Percentiles rank a stretch among this genome's conserved stretches.
phyloP scores from a whole-genome alignment of 2,329 filamentous ascomycete genomes.

The Colletotrichum eleusines region DNA sequence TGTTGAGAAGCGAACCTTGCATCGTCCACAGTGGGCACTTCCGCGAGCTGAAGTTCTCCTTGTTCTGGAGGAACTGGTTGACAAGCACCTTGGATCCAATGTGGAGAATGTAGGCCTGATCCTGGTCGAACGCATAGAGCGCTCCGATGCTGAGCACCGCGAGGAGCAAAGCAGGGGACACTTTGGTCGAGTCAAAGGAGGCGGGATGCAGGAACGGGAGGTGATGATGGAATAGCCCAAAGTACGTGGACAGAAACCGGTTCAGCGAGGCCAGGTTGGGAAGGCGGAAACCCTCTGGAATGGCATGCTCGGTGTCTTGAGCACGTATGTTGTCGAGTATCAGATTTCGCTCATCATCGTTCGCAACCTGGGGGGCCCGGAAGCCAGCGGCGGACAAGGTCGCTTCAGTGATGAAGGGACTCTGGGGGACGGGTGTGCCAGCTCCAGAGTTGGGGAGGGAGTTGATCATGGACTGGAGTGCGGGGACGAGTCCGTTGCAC shows the following conservation, averaged over 20 bases:
- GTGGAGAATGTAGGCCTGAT: constrained; percentile 96
- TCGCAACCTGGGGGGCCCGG: constrained; percentile 82
- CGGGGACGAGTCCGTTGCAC: constrained; percentile 71
- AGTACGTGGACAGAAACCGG: constrained; percentile 94
- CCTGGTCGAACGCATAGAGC: constrained; percentile 95
- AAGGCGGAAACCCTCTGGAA: constrained; percentile 90
- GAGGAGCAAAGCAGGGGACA: constrained; percentile 85
- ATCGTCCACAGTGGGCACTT: constrained; percentile 99
- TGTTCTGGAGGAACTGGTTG: constrained; percentile 96
- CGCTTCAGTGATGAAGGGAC: constrained; percentile 75
- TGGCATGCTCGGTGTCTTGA: constrained; percentile 83
- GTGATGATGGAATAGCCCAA: constrained; percentile 96
- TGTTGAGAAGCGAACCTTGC: constrained; percentile 96
- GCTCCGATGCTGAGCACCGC: constrained; percentile 96
- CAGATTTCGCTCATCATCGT: constrained; percentile 85
- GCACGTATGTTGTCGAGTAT: constrained; percentile 89
- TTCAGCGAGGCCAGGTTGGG: constrained; percentile 86
- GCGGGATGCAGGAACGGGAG: constrained; percentile 94
- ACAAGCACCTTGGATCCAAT: constrained; percentile 98
- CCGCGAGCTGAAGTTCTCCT: constrained; percentile 97
- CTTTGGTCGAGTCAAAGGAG: constrained; percentile 85
- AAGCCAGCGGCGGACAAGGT: constrained; percentile 65
- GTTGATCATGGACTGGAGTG: constrained; percentile 78
- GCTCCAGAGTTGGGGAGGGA: constrained; percentile 77
- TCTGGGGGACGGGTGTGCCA: constrained; percentile 79